phyloP scores from a whole-genome alignment of 2,329 filamentous ascomycete genomes.

The Fusarium xyrophilum region DNA sequence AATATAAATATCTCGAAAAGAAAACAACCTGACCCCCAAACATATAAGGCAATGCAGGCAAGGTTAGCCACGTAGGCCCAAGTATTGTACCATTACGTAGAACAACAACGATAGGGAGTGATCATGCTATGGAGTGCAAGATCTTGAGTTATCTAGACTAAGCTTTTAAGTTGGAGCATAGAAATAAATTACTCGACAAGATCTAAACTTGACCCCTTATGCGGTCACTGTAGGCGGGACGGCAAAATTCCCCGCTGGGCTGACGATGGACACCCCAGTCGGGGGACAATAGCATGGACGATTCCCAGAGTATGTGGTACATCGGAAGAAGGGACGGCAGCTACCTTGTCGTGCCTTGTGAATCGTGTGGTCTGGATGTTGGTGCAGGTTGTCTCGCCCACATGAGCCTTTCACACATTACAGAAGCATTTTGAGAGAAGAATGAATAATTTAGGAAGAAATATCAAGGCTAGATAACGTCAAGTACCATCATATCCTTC shows the following conservation, averaged over 20 bases:
- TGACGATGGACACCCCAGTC: background rate
- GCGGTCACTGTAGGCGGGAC: background rate
- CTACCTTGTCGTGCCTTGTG: too few species aligned
- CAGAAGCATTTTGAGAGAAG: rapidly evolving
- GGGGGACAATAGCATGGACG: too few species aligned
- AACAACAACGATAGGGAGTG: background rate
- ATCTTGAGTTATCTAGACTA: background rate
- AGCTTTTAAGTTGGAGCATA: background rate
- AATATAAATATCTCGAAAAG: too few species aligned
- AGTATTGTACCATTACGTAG: background rate
- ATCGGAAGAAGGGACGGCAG: too few species aligned
- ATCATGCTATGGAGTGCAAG: background rate
- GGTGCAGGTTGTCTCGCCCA: background rate
- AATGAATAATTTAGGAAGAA: conserved; percentile 5
- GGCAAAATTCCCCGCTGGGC: background rate
- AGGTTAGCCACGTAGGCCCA: background rate
- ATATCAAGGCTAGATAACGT: conserved; percentile 10
- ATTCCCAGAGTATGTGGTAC: too few species aligned
- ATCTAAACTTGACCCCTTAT: background rate
- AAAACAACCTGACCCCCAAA: too few species aligned
- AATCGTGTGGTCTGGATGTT: too few species aligned
- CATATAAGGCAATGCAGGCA: too few species aligned
- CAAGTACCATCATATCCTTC: background rate
- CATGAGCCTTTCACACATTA: background rate
- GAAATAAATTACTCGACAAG: background rate